These are phyloP conservation scores for Strobilomyces echinocephalus DNA, from an alignment of 768 basidiomycete species.

Conservation along the genomic window DNA sequence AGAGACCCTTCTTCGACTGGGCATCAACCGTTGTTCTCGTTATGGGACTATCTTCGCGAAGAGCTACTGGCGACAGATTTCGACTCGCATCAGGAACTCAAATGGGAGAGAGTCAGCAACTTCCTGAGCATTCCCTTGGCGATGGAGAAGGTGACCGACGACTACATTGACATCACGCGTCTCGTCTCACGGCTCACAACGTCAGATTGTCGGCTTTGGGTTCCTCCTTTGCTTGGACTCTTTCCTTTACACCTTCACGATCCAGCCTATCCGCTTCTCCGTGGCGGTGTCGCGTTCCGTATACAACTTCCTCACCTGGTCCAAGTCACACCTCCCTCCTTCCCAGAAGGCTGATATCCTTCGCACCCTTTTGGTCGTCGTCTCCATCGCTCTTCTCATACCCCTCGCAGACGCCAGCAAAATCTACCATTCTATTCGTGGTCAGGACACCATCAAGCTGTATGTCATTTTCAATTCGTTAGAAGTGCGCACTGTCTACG, in stretches of 20 bases:
- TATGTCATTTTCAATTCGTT: conserved; percentile 99
- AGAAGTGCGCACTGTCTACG: conserved; percentile 58
- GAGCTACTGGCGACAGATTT: conserved; percentile 90
- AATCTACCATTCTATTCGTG: conserved; percentile 96
- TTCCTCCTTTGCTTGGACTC: conserved; percentile 93
- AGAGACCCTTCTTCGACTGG: conserved; percentile 13
- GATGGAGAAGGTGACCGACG: conserved; percentile 76
- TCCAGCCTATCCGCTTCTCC: conserved; percentile 84
- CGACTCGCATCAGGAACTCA: conserved; percentile 88
- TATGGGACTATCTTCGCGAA: conserved; percentile 91
- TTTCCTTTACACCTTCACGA: conserved; percentile 96
- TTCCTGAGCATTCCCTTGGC: conserved; percentile 90
- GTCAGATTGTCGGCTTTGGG: conserved; percentile 86
- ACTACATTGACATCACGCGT: not conserved
- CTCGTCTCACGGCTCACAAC: conserved; percentile 3
- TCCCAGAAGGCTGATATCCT: conserved; percentile 92
- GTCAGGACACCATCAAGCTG: conserved; percentile 97
- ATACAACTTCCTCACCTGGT: conserved; percentile 44
- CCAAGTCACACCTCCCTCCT: conserved; percentile 61
- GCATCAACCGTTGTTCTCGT: conserved; percentile 57
- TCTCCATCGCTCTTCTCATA: conserved; percentile 69
- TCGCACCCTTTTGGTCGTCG: conserved; percentile 68
- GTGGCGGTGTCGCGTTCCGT: conserved; percentile 59
- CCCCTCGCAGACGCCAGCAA: conserved; percentile 92
- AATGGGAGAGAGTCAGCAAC: conserved; percentile 95